Evolutionary conservation across 306 rosid genomes (phyloP).

Genomic region (Malus sylvestris): DNA sequence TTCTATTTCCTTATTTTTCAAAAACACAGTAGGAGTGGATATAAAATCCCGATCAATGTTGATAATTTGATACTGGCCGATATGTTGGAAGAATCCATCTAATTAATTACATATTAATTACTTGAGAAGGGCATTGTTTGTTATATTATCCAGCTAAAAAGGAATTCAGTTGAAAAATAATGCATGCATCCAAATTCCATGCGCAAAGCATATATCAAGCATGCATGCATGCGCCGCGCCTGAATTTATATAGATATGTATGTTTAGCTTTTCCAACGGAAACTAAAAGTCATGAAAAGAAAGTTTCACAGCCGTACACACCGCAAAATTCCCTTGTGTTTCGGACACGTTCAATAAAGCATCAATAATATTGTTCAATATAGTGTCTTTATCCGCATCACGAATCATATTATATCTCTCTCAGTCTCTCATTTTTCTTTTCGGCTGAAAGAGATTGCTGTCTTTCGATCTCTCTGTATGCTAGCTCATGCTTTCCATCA

Average conservation of each 20-base stretch:
- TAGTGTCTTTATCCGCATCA: background rate
- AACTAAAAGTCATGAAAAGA: background rate
- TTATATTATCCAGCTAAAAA: background rate
- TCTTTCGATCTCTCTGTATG: background rate
- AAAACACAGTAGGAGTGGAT: too few species aligned
- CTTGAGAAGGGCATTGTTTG: background rate
- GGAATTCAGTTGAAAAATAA: background rate
- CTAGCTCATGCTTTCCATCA: background rate
- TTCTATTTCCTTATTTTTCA: too few species aligned
- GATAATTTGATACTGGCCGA: too few species aligned
- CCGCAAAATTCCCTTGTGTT: background rate
- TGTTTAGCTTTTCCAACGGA: background rate
- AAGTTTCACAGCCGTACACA: background rate
- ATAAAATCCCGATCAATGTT: too few species aligned
- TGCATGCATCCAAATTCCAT: background rate
- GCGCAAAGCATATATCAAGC: background rate
- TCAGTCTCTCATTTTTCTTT: background rate
- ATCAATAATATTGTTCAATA: background rate
- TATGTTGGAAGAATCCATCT: background rate
- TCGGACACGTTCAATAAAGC: slow-evolving; percentile 2
- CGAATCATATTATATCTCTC: background rate
- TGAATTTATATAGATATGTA: background rate
- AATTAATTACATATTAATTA: background rate
- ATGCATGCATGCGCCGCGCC: background rate
- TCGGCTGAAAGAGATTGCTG: slow-evolving; percentile 4